These are phyloP conservation scores for Tilletia indica DNA, from an alignment of 1,284 basidiomycete genomes.

Conservation along the genomic window DNA sequence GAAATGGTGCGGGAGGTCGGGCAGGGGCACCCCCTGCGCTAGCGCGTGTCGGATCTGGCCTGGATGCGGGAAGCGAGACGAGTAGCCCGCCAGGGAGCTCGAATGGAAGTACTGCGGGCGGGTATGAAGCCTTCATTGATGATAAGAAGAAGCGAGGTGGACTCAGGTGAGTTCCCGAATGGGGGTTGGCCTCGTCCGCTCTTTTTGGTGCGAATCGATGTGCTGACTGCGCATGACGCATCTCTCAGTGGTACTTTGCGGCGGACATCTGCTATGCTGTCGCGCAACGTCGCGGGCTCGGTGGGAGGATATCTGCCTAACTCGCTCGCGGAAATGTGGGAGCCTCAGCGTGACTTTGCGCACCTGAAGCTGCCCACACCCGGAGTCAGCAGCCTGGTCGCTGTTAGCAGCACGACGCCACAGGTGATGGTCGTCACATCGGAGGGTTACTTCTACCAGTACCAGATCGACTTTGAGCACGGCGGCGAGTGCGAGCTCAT, in stretches of 20 bases:
- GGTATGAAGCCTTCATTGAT: constrained; percentile 18
- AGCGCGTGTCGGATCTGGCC: constrained; percentile 15
- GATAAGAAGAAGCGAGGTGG: constrained; percentile 20
- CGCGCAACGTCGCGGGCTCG: constrained; percentile 57
- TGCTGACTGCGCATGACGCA: too few species aligned
- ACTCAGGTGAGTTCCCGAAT: constrained; percentile 17
- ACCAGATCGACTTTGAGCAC: constrained; percentile 91
- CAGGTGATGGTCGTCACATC: constrained; percentile 96
- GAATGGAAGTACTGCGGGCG: constrained; percentile 14
- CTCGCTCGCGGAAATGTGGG: constrained; percentile 93
- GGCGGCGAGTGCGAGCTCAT: constrained; percentile 92
- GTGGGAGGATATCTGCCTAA: constrained; percentile 88
- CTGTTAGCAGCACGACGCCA: constrained; percentile 73
- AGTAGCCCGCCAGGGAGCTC: constrained; percentile 18
- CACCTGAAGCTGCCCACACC: constrained; percentile 80
- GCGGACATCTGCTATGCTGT: constrained; percentile 64
- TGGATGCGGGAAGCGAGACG: constrained; percentile 24
- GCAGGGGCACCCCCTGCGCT: constrained; percentile 24
- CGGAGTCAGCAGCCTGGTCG: constrained; percentile 61
- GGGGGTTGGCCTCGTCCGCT: too few species aligned
- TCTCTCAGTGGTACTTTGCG: constrained; percentile 66
- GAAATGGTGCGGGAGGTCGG: constrained; percentile 11
- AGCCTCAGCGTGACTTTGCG: constrained; percentile 91
- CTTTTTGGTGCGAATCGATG: constrained; percentile 40
- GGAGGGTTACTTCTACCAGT: constrained; percentile 92